Percentiles rank a stretch among this genome's conserved stretches.
Conservation (phyloP, 768 basidiomycete genomes). For the Auricularia auricula-judae region DNA sequence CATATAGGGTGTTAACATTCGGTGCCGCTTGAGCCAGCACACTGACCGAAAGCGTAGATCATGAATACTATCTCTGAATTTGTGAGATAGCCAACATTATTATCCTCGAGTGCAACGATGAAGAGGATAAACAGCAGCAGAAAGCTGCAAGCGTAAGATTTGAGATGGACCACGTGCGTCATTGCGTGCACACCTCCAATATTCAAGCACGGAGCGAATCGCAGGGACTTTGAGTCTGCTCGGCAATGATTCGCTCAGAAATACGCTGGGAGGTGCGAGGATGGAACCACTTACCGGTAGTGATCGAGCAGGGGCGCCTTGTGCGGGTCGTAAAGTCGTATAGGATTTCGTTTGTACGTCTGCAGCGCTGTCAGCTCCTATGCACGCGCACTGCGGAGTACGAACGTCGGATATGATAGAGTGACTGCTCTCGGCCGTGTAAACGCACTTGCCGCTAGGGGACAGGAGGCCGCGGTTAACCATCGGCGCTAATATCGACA, state of each 20-base stretch:
- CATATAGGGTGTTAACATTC: slow-evolving; percentile 32
- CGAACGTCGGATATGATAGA: slow-evolving; percentile 80
- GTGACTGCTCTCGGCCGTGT: slow-evolving; percentile 78
- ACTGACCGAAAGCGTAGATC: slow-evolving; percentile 32
- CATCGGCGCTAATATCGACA: neutral
- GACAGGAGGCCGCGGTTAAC: slow-evolving; percentile 3
- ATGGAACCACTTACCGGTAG: slow-evolving; percentile 52
- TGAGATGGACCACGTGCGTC: too few species aligned
- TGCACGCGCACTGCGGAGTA: neutral
- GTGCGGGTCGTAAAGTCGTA: slow-evolving; percentile 91
- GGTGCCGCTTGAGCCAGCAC: neutral
- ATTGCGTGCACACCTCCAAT: slow-evolving; percentile 48
- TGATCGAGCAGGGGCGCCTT: slow-evolving; percentile 91
- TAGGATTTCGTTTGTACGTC: slow-evolving; percentile 88
- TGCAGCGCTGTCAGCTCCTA: slow-evolving; percentile 18
- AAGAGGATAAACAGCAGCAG: slow-evolving; percentile 70
- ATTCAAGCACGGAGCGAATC: slow-evolving; percentile 83
- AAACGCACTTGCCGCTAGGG: slow-evolving; percentile 76
- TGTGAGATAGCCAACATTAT: slow-evolving; percentile 52
- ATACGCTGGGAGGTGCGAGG: neutral
- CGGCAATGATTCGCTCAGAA: slow-evolving; percentile 3
- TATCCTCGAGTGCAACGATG: slow-evolving; percentile 68
- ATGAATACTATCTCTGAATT: slow-evolving; percentile 64
- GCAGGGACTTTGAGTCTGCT: slow-evolving; percentile 83
- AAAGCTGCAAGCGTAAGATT: slow-evolving; percentile 37